Base-by-base conservation (phyloP, 805 yeast species). In the Candida bentonensis region DNA sequence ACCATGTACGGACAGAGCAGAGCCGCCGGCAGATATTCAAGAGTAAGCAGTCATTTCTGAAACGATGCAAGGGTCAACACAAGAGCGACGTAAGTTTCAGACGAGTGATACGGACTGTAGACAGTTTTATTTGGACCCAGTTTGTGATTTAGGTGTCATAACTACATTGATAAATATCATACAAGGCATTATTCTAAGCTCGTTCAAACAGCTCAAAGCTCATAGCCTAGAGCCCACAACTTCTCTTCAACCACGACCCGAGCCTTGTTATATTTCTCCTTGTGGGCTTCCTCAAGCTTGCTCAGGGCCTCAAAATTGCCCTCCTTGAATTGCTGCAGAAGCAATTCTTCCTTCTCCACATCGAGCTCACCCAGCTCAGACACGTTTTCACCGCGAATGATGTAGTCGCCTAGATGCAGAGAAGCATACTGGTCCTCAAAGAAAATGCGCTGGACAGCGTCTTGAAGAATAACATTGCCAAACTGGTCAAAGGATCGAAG, bases 331-430 rank as follows among this genome's bases (percentile, higher is more conserved):
- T 65, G 62, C 34, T 68, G 69, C 53, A 83, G 62, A 43, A 82
- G 82, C 49, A 44, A 74, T 56, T 83, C 94, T 62, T 87, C 95
- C 49, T 67, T 73, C 57, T 85, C 95, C 49, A 86, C 82, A 61
- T 88, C 96, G 49, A 89, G 74, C 60, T 89, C 96, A 20, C 97
- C 98, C 59, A 92, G 61, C 78, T 88, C 75, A 7, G 88, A 92
- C 5, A 92, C 92, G 55, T 89, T 89, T 62, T 92, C 98, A 49
- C 98, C 98, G 64, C 98, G 81, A 34, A 92, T 80, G 66, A 92
- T 74, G 58, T 79, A 80, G 42, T 85, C 83, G 7, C 95, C 96
- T 44, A 82, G 73, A 42, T 70, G 69, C n/a, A 66, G 68, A 60
- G 89, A 95, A 5, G 83, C 94, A 58, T 78, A 89, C 49, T 72